Conservation (phyloP, 805 yeast species). For the Lipomyces kockii region DNA sequence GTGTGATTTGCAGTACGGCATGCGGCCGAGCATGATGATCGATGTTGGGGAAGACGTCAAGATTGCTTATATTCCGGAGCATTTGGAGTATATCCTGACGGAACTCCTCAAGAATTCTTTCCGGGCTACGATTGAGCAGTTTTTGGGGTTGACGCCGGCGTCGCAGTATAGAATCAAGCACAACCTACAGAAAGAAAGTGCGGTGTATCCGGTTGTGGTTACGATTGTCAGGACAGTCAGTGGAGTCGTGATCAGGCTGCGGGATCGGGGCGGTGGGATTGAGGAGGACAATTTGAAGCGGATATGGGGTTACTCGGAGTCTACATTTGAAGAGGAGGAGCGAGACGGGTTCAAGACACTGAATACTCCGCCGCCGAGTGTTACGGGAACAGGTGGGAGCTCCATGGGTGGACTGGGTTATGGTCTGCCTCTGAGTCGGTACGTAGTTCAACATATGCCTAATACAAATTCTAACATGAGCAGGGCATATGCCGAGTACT, state of each 20-base stretch:
- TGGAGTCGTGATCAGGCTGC: slow-evolving; percentile 68
- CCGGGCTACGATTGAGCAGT: slow-evolving; percentile 82
- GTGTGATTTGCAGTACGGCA: slow-evolving; percentile 82
- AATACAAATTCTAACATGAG: neutral
- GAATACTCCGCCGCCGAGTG: slow-evolving; percentile 61
- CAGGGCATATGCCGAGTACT: slow-evolving; percentile 70
- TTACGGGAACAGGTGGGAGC: slow-evolving; percentile 62
- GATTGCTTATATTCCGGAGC: slow-evolving; percentile 85
- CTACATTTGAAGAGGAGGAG: slow-evolving; percentile 69
- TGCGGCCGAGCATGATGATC: slow-evolving; percentile 62
- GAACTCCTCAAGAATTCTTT: slow-evolving; percentile 87
- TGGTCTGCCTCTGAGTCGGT: slow-evolving; percentile 77
- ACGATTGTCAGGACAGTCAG: slow-evolving; percentile 53
- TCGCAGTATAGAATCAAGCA: slow-evolving; percentile 18
- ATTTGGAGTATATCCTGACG: slow-evolving; percentile 82
- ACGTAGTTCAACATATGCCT: neutral
- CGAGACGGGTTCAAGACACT: slow-evolving; percentile 57
- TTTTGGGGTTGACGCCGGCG: slow-evolving; percentile 14
- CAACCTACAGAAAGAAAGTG: slow-evolving; percentile 36
- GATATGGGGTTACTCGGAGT: slow-evolving; percentile 83
- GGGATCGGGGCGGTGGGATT: slow-evolving; percentile 92
- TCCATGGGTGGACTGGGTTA: slow-evolving; percentile 94
- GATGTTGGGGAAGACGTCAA: slow-evolving; percentile 60
- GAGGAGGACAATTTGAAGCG: slow-evolving; percentile 64
- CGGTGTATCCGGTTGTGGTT: slow-evolving; percentile 48